Evolutionary conservation across 1,284 basidiomycete species (phyloP).

Genomic region (Testicularia cyperi): DNA sequence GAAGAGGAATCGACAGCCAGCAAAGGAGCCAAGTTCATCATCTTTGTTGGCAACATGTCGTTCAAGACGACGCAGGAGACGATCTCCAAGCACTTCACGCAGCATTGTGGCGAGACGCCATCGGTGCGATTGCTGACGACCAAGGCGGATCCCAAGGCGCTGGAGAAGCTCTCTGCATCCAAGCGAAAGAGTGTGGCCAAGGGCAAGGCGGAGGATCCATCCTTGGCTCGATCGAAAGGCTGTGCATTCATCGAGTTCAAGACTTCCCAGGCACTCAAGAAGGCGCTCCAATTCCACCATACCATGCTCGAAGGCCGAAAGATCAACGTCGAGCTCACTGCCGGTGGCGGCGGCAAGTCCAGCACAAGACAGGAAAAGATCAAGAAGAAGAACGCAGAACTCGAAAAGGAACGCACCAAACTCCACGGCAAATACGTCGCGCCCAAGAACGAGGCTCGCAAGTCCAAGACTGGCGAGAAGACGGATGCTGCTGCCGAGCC

Average conservation of each 20-base stretch:
- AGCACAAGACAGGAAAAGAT: constrained; percentile 52
- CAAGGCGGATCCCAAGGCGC: constrained; percentile 42
- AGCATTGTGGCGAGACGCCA: constrained; percentile 54
- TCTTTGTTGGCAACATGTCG: constrained; percentile 59
- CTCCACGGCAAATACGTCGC: constrained; percentile 54
- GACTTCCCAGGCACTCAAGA: constrained; percentile 37
- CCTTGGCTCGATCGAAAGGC: constrained; percentile 45
- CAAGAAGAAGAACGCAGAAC: constrained; percentile 48
- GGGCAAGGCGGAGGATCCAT: constrained; percentile 54
- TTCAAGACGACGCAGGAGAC: constrained; percentile 48
- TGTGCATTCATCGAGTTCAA: constrained; percentile 59
- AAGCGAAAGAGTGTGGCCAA: constrained; percentile 59
- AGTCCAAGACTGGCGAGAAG: constrained; percentile 16
- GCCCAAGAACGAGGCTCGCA: constrained; percentile 47
- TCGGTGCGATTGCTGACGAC: constrained; percentile 53
- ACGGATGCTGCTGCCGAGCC: neutral
- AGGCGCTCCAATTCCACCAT: constrained; percentile 57
- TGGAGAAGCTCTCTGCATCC: constrained; percentile 39
- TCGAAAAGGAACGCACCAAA: constrained; percentile 55
- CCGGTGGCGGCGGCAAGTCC: constrained; percentile 57
- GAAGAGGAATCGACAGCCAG: constrained; percentile 2
- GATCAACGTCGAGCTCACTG: constrained; percentile 59
- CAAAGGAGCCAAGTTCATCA: constrained; percentile 39
- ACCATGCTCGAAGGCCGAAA: constrained; percentile 53
- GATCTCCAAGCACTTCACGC: constrained; percentile 51